Percentiles rank a stretch among this genome's conserved stretches.
These are phyloP conservation scores for Dendrobium catenatum DNA, from an alignment of 106 monocot genomes.

Conservation along the genomic window DNA sequence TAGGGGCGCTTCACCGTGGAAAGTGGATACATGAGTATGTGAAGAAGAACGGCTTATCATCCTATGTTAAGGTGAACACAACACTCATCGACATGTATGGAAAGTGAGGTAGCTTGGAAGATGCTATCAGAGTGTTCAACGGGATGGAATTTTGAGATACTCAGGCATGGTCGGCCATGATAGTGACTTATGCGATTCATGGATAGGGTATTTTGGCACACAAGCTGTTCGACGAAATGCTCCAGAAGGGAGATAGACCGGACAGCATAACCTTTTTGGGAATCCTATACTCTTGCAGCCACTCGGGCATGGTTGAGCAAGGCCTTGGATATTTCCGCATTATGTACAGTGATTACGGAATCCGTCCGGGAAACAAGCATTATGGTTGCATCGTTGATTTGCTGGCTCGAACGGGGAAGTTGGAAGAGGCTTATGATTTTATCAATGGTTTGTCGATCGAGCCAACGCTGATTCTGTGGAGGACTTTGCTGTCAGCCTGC, in stretches of 20 bases:
- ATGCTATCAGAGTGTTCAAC: constrained; percentile 43
- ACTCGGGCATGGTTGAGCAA: constrained; percentile 60
- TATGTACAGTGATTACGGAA: constrained; percentile 28
- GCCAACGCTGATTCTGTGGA: constrained; percentile 65
- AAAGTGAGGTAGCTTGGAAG: constrained; percentile 75
- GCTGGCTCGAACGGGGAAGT: constrained; percentile 47
- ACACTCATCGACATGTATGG: constrained; percentile 81
- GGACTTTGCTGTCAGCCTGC: constrained; percentile 58
- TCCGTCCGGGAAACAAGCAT: constrained; percentile 58
- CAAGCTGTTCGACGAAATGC: constrained; percentile 45
- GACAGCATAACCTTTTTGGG: constrained; percentile 72
- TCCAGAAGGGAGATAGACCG: constrained; percentile 25
- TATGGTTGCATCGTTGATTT: constrained; percentile 70
- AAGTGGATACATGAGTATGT: constrained; percentile 64
- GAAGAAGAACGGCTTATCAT: constrained; percentile 31
- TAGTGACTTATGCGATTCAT: constrained; percentile 62
- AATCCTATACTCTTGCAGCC: constrained; percentile 71
- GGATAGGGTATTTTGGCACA: constrained; percentile 44
- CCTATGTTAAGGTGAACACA: constrained; percentile 46
- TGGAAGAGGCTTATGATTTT: constrained; percentile 55
- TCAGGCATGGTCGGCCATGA: constrained; percentile 83
- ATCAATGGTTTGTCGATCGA: constrained; percentile 30
- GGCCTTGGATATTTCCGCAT: constrained; percentile 44
- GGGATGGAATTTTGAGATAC: constrained; percentile 50
- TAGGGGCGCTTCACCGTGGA: constrained; percentile 63